A percentile compares a stretch with the other conserved stretches of the same genome.
Evolutionary conservation across 257 asterid species (phyloP).

Genomic region (Przewalskia tangutica): DNA sequence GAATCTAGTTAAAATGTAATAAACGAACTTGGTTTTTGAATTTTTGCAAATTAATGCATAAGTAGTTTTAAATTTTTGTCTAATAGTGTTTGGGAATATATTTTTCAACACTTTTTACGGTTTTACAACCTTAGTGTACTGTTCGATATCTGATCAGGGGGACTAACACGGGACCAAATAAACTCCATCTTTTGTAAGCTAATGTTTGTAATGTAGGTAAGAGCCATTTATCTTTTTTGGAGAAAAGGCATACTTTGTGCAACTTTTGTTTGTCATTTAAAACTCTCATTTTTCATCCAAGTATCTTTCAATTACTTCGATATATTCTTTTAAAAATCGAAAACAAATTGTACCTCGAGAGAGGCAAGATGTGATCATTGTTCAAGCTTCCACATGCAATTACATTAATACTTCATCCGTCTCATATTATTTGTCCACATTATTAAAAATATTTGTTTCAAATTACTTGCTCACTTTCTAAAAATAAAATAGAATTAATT

Average conservation of each 20-base stretch:
- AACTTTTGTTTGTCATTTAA: not conserved
- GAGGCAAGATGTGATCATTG: not conserved
- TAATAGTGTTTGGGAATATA: not conserved
- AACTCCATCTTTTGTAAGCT: not conserved
- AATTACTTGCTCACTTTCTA: no score
- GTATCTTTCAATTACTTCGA: not conserved
- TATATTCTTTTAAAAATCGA: not conserved
- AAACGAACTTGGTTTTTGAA: not conserved
- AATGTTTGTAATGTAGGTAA: not conserved
- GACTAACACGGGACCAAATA: not conserved
- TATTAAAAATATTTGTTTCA: no score
- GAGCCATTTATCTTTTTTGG: not conserved
- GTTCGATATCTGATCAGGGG: not conserved
- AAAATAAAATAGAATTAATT: no score
- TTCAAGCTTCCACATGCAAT: not conserved
- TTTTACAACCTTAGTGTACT: not conserved
- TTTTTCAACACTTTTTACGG: not conserved
- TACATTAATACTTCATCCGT: no score
- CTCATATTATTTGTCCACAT: no score
- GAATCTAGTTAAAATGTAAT: not conserved
- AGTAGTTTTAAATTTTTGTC: not conserved
- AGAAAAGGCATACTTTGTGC: not conserved
- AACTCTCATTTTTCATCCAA: not conserved
- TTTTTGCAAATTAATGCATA: no score
- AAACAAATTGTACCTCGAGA: not conserved